phyloP scores from a whole-genome alignment of 2,329 filamentous ascomycete species.

The Aspergillus hortae region DNA sequence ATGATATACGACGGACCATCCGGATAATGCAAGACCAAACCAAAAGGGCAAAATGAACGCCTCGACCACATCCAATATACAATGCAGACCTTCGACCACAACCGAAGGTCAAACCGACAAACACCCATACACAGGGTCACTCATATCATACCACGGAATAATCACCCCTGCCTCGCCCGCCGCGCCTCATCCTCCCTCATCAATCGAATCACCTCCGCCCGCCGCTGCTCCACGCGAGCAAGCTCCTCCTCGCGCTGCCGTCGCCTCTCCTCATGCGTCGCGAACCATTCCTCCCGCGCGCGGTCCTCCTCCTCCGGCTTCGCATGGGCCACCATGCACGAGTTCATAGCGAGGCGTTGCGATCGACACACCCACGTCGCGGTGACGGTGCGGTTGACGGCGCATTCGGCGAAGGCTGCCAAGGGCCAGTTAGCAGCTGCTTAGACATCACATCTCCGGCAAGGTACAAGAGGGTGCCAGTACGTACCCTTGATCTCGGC shows the following conservation, averaged over 20 bases:
- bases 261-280: slow-evolving; percentile 66
- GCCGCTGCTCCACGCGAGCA: slow-evolving; percentile 34
- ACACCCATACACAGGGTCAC: background rate
- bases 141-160: background rate
- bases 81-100: background rate
- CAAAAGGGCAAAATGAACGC: background rate
- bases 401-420: slow-evolving; percentile 87
- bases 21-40: background rate
- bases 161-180: slow-evolving; percentile 7
- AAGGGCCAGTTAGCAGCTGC: too few species aligned
- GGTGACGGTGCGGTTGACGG: slow-evolving; percentile 77
- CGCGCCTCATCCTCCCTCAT: slow-evolving; percentile 38
- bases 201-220: slow-evolving; percentile 40
- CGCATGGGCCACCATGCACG: slow-evolving; percentile 84
- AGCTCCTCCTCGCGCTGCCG: slow-evolving; percentile 63
- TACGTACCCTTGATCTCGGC: slow-evolving; percentile 70
- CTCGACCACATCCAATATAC: background rate
- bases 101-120: background rate
- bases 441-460: too few species aligned
- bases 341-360: slow-evolving; percentile 83
- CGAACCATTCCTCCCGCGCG: slow-evolving; percentile 92
- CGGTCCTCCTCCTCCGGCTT: slow-evolving; percentile 81
- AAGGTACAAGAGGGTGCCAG: background rate
- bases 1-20: slow-evolving; percentile 4
- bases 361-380: slow-evolving; percentile 81